Conservation (phyloP, 495 filamentous ascomycete genomes). For the Podospora australis region DNA sequence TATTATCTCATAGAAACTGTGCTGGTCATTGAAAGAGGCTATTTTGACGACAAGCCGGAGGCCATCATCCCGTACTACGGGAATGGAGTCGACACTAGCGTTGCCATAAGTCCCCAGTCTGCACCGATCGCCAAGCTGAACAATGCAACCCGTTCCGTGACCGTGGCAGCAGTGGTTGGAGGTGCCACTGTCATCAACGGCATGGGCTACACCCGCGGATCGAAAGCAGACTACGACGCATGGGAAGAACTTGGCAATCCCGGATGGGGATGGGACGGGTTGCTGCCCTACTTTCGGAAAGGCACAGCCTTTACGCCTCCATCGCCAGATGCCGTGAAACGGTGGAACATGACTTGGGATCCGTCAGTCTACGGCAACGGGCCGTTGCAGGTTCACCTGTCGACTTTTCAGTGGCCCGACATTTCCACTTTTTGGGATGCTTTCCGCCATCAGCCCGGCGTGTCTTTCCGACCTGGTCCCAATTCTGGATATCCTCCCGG, state of each 20-base stretch:
- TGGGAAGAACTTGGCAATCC: slow-evolving; percentile 57
- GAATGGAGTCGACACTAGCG: slow-evolving; percentile 14
- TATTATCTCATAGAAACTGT: slow-evolving; percentile 26
- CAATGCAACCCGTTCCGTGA: slow-evolving; percentile 16
- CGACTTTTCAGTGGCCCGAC: slow-evolving; percentile 22
- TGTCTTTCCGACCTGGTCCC: slow-evolving; percentile 1
- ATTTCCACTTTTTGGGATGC: slow-evolving; percentile 17
- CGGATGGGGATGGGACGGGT: slow-evolving; percentile 53
- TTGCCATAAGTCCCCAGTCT: slow-evolving; percentile 23
- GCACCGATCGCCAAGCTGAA: slow-evolving; percentile 20
- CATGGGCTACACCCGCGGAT: slow-evolving; percentile 45
- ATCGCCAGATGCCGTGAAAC: slow-evolving; percentile 20
- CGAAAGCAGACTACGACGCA: slow-evolving; percentile 52
- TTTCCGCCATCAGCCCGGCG: slow-evolving; percentile 7
- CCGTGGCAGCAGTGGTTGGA: slow-evolving; percentile 32
- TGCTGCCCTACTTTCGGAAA: slow-evolving; percentile 42
- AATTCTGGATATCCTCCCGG: slow-evolving; percentile 15
- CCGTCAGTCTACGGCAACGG: slow-evolving; percentile 15
- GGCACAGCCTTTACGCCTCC: slow-evolving; percentile 27
- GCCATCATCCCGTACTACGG: slow-evolving; percentile 21
- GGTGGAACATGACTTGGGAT: slow-evolving; percentile 23
- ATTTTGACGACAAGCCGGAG: slow-evolving; percentile 23
- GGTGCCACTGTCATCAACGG: slow-evolving; percentile 39
- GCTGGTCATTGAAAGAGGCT: slow-evolving; percentile 40
- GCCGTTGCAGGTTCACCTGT: slow-evolving; percentile 17